A percentile compares a stretch with the other conserved stretches of the same genome.
Conservation (phyloP, 371 early-diverging fungal genomes). For the Rhizomucor miehei region DNA sequence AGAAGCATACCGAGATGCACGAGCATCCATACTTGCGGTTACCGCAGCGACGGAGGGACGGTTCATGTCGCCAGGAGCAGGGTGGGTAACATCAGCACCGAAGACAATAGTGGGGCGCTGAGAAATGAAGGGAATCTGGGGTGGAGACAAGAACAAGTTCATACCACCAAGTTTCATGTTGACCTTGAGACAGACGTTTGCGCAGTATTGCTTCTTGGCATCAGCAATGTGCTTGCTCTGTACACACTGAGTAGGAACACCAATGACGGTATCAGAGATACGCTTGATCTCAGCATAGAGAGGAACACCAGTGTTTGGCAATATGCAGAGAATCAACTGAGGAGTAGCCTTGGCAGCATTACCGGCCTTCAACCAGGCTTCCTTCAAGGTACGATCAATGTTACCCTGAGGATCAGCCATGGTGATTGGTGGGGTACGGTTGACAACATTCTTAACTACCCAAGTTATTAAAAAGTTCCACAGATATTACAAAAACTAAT, state of each 20-base stretch:
- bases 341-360: slow-evolving; percentile 71
- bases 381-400: slow-evolving; percentile 62
- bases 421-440: slow-evolving; percentile 66
- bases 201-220: slow-evolving; percentile 69
- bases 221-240: slow-evolving; percentile 68
- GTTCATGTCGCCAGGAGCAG: slow-evolving; percentile 70
- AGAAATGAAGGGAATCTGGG: slow-evolving; percentile 59
- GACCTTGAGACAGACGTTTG: slow-evolving; percentile 84
- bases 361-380: slow-evolving; percentile 66
- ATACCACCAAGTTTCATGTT: slow-evolving; percentile 87
- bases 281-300: slow-evolving; percentile 95
- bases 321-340: slow-evolving; percentile 78
- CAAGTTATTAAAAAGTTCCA: not conserved
- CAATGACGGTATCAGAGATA: slow-evolving; percentile 86
- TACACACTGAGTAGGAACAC: slow-evolving; percentile 92
- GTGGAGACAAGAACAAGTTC: slow-evolving; percentile 55
- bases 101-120: slow-evolving; percentile 85
- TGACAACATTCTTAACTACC: slow-evolving; percentile 24
- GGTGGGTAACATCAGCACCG: slow-evolving; percentile 95
- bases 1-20: slow-evolving; percentile 85
- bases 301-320: slow-evolving; percentile 80
- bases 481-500: not conserved
- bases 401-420: slow-evolving; percentile 67
- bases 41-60: slow-evolving; percentile 83
- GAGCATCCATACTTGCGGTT: slow-evolving; percentile 74